These are phyloP conservation scores for Nakazawaea holstii DNA, from an alignment of 805 yeast species.

Conservation along the genomic window DNA sequence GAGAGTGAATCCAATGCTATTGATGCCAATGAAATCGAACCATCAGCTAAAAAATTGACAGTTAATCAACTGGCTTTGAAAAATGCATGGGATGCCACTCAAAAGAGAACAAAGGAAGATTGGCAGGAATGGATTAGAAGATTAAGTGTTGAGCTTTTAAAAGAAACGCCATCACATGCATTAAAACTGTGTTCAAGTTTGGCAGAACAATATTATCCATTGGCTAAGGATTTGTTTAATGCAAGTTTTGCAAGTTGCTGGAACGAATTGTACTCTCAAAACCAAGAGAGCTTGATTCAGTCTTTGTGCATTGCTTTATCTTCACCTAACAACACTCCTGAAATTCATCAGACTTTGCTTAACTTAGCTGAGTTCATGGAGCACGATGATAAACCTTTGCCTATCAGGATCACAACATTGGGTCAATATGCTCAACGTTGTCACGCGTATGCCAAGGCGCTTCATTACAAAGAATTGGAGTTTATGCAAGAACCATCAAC, in stretches of 20 bases:
- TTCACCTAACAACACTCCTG: slow-evolving; percentile 92
- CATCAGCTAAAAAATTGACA: slow-evolving; percentile 70
- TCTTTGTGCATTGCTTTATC: slow-evolving; percentile 83
- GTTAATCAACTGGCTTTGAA: slow-evolving; percentile 60
- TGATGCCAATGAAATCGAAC: slow-evolving; percentile 58
- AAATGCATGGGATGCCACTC: slow-evolving; percentile 88
- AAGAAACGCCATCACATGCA: slow-evolving; percentile 93
- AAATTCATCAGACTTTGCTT: slow-evolving; percentile 82
- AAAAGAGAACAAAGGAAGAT: slow-evolving; percentile 85
- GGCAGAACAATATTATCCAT: slow-evolving; percentile 81
- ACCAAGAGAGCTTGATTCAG: slow-evolving; percentile 84
- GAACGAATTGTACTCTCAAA: slow-evolving; percentile 84
- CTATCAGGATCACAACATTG: slow-evolving; percentile 82
- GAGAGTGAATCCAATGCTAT: slow-evolving; percentile 34
- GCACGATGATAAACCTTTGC: slow-evolving; percentile 92
- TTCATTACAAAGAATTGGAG: slow-evolving; percentile 93
- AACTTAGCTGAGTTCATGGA: slow-evolving; percentile 96
- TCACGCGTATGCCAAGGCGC: slow-evolving; percentile 96
- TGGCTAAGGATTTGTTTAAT: slow-evolving; percentile 88
- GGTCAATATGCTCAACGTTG: slow-evolving; percentile 93
- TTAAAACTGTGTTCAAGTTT: slow-evolving; percentile 87
- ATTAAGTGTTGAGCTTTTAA: slow-evolving; percentile 76
- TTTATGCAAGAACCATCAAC: slow-evolving; percentile 91
- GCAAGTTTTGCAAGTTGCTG: slow-evolving; percentile 95
- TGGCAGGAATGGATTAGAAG: slow-evolving; percentile 98